A percentile compares a stretch with the other conserved stretches of the same genome.
Conservation (phyloP, 1,284 basidiomycete species). For the Fomitiporia mediterranea region DNA sequence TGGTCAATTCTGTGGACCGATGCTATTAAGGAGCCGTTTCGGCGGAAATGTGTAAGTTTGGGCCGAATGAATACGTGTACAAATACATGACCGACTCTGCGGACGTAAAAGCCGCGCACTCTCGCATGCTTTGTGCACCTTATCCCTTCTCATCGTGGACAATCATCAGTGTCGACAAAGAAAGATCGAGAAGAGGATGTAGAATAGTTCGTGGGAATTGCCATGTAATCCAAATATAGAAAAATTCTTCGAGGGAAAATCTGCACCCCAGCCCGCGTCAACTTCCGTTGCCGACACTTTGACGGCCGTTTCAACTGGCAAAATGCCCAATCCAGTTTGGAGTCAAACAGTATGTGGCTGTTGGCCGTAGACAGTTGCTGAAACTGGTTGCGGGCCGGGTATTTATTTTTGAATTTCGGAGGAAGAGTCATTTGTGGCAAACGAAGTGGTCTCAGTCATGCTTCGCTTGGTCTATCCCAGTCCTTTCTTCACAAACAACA, state of each 20-base stretch:
- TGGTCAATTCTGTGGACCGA: no score
- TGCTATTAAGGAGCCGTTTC: no score
- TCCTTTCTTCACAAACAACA: constrained; percentile 4
- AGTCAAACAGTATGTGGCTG: not conserved
- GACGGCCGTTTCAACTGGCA: not conserved
- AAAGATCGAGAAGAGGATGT: constrained; percentile 1
- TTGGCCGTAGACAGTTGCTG: not conserved
- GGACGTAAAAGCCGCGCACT: not conserved
- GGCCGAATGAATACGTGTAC: not conserved
- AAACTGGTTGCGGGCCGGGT: not conserved
- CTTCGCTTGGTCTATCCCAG: not conserved
- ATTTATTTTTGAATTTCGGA: not conserved
- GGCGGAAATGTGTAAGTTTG: not conserved
- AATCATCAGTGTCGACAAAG: not conserved
- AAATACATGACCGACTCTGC: not conserved
- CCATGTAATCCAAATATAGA: constrained; percentile 1
- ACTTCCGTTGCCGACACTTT: not conserved
- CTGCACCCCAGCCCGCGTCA: not conserved
- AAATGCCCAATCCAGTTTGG: not conserved
- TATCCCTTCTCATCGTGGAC: constrained; percentile 6
- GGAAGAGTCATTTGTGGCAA: not conserved
- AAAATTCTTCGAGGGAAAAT: constrained; percentile 2
- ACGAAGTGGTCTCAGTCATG: not conserved
- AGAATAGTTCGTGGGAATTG: not conserved
- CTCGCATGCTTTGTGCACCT: not conserved